These are phyloP conservation scores for Kluyveromyces nonfermentans DNA, from an alignment of 805 yeast genomes.

Conservation along the genomic window DNA sequence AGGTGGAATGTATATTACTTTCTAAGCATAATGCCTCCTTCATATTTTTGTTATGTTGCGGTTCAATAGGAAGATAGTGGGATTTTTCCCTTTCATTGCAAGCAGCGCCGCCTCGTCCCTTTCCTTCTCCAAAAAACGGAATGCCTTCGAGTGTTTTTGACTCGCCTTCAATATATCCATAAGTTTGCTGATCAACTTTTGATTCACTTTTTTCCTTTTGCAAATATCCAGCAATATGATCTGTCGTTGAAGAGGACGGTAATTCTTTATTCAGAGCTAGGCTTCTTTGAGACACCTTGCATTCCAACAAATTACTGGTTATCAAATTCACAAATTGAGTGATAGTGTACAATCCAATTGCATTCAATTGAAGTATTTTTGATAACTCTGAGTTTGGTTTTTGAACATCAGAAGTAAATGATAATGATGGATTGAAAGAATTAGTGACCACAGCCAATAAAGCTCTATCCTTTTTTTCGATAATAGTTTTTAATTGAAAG, in stretches of 20 bases:
- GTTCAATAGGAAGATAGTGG: too few species aligned
- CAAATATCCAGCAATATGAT: neutral
- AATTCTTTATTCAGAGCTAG: neutral
- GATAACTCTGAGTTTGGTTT: neutral
- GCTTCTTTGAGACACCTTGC: neutral
- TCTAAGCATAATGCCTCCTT: neutral
- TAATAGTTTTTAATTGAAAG: conserved; percentile 1
- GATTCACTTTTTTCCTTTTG: neutral
- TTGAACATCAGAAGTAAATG: neutral
- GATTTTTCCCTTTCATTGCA: too few species aligned
- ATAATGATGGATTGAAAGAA: conserved; percentile 6
- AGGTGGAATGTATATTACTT: neutral
- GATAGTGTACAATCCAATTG: neutral
- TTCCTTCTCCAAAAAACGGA: too few species aligned
- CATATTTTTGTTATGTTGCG: too few species aligned
- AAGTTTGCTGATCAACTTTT: conserved; percentile 8
- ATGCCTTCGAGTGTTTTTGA: neutral
- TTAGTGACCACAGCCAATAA: neutral
- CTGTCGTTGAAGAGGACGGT: neutral
- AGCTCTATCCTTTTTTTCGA: neutral
- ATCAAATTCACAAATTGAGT: neutral
- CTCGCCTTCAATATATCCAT: neutral
- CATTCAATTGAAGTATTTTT: neutral
- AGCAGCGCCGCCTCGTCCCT: too few species aligned
- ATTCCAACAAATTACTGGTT: neutral